Percentiles rank a stretch among this genome's conserved stretches.
Evolutionary conservation across 805 yeast genomes (phyloP).

Genomic region (Torulaspora delbrueckii): DNA sequence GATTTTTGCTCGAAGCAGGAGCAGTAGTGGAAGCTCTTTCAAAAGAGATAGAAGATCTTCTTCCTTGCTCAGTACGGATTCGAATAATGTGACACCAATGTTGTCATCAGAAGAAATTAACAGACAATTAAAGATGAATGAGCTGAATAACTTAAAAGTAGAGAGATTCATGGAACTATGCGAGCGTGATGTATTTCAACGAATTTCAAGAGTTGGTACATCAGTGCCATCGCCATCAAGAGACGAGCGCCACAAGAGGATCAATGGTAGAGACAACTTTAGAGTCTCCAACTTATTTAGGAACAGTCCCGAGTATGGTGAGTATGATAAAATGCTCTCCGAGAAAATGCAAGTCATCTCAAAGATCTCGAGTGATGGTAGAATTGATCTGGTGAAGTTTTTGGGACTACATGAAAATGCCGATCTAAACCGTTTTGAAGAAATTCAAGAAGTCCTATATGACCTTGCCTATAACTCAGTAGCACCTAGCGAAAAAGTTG

Average conservation of each 20-base stretch:
- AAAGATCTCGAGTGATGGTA: constrained; percentile 19
- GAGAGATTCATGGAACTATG: constrained; percentile 32
- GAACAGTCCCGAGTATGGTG: constrained; percentile 32
- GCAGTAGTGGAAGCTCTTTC: constrained; percentile 26
- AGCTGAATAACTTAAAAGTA: constrained; percentile 24
- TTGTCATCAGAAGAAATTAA: constrained; percentile 33
- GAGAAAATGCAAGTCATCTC: constrained; percentile 24
- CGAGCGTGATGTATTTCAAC: constrained; percentile 29
- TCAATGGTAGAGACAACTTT: constrained; percentile 13
- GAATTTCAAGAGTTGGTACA: constrained; percentile 32
- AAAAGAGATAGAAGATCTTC: constrained; percentile 31
- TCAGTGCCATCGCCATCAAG: constrained; percentile 24
- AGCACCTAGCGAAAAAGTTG: constrained; percentile 31
- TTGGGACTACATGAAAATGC: constrained; percentile 20
- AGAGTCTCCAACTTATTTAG: constrained; percentile 27
- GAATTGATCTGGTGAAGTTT: constrained; percentile 24
- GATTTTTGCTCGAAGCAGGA: constrained; percentile 34
- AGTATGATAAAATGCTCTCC: constrained; percentile 25
- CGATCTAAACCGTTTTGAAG: constrained; percentile 11
- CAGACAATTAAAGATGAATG: constrained; percentile 26
- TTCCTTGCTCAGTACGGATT: constrained; percentile 29
- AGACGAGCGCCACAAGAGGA: constrained; percentile 6
- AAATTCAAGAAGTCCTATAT: constrained; percentile 16
- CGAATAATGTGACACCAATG: constrained; percentile 24
- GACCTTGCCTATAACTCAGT: constrained; percentile 23